Base-by-base conservation (phyloP, 192 early-diverging fungal genomes). In the Endogone sp. region DNA sequence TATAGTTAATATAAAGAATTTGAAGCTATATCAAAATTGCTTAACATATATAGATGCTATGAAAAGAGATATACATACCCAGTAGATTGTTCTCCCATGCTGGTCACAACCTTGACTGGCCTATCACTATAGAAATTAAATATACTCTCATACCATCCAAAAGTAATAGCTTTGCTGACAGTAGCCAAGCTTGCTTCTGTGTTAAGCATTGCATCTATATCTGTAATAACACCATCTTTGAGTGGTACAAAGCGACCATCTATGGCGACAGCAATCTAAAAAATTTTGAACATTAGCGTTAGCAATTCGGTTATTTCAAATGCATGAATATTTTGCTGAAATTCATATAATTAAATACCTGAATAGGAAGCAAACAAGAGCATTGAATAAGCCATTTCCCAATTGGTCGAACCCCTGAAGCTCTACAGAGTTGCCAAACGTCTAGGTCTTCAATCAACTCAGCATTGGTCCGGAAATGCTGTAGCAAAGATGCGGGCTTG, bases 51-150 rank as follows among this genome's bases (percentile, higher is more conserved):
- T 49, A 6, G 37, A 49, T 1, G 16, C 6, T 11, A 44, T 13
- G 13, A 49, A 49, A 11, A 49, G 37, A 11, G 6, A 49, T 49
- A 49, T 49, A 0, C 37, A 6, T 70, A 63, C 3, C 70, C 70
- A 13, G 63, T 65, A 2, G 70, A 71, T 71, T 71, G 70, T 32
- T 71, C 70, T 11, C 70, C 70, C 70, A 71, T 71, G 2, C 58
- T 61, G 20, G 70, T 64, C 22, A 71, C 56, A 2, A 71, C 70
- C 44, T 71, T 71, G 16, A 71, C 70, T 23, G 49, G 23, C 23
- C 59, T 21, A 22, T 66, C 25, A 21, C 58, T 62, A 37, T 66
- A 66, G 58, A 65, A 37, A 24, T 71, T 60, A 24, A 71, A 66
- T 26, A 49, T 49, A 16, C 37, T 49, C 1, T 49, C 37, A 16